Base-by-base conservation (phyloP, 306 rosid species). In the Fragaria iinumae region DNA sequence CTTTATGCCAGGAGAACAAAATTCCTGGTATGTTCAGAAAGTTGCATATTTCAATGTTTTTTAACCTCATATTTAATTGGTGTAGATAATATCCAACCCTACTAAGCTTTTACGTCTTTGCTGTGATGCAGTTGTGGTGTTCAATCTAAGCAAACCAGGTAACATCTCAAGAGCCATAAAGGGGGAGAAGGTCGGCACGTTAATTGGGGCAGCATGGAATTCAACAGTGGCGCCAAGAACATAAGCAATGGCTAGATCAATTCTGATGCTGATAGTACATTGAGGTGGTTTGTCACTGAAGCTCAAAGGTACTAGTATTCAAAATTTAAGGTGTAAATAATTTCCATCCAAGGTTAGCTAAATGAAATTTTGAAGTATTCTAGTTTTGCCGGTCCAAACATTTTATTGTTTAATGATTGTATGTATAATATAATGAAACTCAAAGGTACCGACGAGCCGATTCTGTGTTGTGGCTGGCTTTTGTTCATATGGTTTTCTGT, bases 1-100 rank as follows among this genome's bases (percentile, higher is more conserved):
- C 98, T 44, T 79, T 95, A 80, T 95, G 98, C 81, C 97, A 95
- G 80, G 97, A 92, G 79, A 95, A 95, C 83, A 90, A 92, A 71
- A 92, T 95, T 79, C 98, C 98, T 0, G 93, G 98, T 92, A 88
- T 52, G 90, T 85, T 73, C 27, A 11, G 60, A 72, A 76, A 80
- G 57, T 70, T 16, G 65, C 38, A 0, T 17, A 11, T 25, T 44
- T 16, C 8, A 2, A 17, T 36, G 66, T 17, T 18, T 4, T 50
- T 4, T 47, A 13, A 13, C 59, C 21, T 16, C 38, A 20, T 53
- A 45, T 56, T 56, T 11, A 36, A 71, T 44, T 73, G 50, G 47
- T 11, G 67, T 39, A 73, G 60, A 23, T 20, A 39, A 16, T 59
- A 10, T 74, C 50, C 56, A 43, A 60, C 55, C 55, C 3, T 17